These are phyloP conservation scores for Plasmodium gaboni DNA, from an alignment of 169 alveolate species.

Conservation along the genomic window DNA sequence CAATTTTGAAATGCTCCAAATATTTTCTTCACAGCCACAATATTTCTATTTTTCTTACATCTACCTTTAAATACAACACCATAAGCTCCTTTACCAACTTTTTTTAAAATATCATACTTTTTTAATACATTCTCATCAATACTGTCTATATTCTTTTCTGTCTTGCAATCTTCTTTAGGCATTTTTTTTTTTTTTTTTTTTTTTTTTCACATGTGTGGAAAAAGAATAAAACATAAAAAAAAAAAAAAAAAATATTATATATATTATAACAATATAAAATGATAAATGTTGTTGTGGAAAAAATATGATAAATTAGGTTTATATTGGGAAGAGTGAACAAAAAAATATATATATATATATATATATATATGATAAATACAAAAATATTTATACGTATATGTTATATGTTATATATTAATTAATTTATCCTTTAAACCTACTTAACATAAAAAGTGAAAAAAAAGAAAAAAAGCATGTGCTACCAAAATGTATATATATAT, in stretches of 20 bases:
- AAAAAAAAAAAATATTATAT: not conserved
- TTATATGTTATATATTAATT: no score
- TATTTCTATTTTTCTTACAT: slow-evolving; percentile 95
- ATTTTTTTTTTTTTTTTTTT: slow-evolving; percentile 10
- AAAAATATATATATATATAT: no score
- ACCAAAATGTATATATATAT: no score
- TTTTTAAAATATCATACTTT: slow-evolving; percentile 91
- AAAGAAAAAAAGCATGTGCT: no score
- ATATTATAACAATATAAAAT: not conserved
- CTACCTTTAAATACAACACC: slow-evolving; percentile 99
- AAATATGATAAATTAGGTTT: no score
- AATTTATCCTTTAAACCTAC: no score
- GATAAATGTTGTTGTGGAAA: no score
- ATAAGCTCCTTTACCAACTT: slow-evolving; percentile 98
- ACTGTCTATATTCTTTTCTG: slow-evolving; percentile 81
- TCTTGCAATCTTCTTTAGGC: slow-evolving; percentile 7
- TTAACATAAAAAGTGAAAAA: no score
- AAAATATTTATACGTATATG: no score
- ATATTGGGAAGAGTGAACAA: no score
- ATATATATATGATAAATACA: no score
- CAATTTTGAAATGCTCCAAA: slow-evolving; percentile 99
- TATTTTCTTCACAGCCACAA: slow-evolving; percentile 98
- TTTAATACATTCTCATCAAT: slow-evolving; percentile 94
- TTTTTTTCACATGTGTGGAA: not conserved
- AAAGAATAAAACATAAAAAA: not conserved